Evolutionary conservation across 805 yeast genomes (phyloP).

Genomic region (Candida michaelii): DNA sequence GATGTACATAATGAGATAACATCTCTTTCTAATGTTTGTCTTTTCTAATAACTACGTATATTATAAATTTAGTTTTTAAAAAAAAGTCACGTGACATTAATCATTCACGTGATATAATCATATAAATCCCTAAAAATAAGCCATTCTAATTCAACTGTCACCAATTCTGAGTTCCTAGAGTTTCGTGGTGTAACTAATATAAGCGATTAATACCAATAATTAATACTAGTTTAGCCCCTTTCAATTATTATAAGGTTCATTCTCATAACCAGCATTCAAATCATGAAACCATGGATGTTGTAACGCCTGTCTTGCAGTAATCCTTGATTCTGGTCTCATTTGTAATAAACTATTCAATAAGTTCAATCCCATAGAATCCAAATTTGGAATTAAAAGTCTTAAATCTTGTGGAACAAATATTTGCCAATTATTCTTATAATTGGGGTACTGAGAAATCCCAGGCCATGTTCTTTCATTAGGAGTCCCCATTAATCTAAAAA

Average conservation of each 20-base stretch:
- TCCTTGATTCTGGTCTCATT: slow-evolving; percentile 61
- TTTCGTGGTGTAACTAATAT: too few species aligned
- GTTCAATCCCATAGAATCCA: slow-evolving; percentile 69
- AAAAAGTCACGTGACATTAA: too few species aligned
- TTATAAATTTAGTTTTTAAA: too few species aligned
- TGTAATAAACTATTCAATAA: slow-evolving; percentile 58
- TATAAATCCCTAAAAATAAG: too few species aligned
- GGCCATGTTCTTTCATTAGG: slow-evolving; percentile 98
- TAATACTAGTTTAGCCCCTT: too few species aligned
- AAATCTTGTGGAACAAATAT: slow-evolving; percentile 88
- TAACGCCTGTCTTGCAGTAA: slow-evolving; percentile 59
- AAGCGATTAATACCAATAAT: too few species aligned
- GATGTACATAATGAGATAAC: too few species aligned
- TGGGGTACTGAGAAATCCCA: slow-evolving; percentile 86
- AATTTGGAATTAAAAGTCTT: slow-evolving; percentile 61
- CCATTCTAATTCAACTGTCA: too few species aligned
- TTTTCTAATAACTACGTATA: too few species aligned
- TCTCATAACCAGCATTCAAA: slow-evolving; percentile 42
- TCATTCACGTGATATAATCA: too few species aligned
- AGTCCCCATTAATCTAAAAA: slow-evolving; percentile 92
- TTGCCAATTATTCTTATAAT: slow-evolving; percentile 81
- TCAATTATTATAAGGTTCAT: not conserved
- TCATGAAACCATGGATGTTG: slow-evolving; percentile 84
- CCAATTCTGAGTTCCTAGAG: too few species aligned
- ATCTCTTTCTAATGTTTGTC: too few species aligned